Evolutionary conservation across 768 basidiomycete species (phyloP).

Genomic region (Boletus vermiculosoides): DNA sequence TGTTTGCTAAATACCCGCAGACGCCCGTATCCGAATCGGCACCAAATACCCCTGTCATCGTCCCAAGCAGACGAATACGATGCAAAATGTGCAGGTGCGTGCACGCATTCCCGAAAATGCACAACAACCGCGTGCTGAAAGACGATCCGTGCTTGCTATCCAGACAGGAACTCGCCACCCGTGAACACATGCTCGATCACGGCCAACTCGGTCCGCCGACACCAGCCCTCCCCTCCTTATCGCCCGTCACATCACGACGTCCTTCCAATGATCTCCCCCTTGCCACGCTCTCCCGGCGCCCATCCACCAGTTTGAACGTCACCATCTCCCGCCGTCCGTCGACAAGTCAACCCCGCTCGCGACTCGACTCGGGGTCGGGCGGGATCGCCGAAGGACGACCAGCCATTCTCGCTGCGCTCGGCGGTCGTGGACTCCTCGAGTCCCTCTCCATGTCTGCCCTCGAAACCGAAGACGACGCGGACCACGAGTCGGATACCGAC

Average conservation of each 20-base stretch:
- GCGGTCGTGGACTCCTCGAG: constrained; percentile 38
- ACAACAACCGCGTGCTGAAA: not conserved
- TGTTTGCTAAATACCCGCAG: constrained; percentile 74
- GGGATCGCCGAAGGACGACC: constrained; percentile 20
- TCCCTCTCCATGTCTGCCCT: constrained; percentile 53
- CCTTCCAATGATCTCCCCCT: constrained; percentile 30
- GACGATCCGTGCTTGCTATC: not conserved
- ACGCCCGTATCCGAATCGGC: constrained; percentile 56
- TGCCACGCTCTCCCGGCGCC: constrained; percentile 20
- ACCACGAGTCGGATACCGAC: constrained; percentile 26
- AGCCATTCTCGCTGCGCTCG: constrained; percentile 20
- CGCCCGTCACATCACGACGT: constrained; percentile 50
- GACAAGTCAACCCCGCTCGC: constrained; percentile 22
- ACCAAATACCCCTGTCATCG: constrained; percentile 55
- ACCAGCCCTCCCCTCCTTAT: constrained; percentile 43
- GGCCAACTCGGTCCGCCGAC: constrained; percentile 73
- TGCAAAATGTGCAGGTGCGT: constrained; percentile 88
- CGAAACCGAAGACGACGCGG: constrained; percentile 45
- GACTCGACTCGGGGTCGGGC: constrained; percentile 21
- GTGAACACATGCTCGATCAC: constrained; percentile 94
- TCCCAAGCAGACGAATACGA: constrained; percentile 66
- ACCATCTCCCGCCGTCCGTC: constrained; percentile 33
- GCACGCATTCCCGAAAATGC: not conserved
- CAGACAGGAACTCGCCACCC: constrained; percentile 77
- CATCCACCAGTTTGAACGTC: constrained; percentile 27